Evolutionary conservation across 2,329 filamentous ascomycete species (phyloP).

Genomic region (Nannizzia gypsea): DNA sequence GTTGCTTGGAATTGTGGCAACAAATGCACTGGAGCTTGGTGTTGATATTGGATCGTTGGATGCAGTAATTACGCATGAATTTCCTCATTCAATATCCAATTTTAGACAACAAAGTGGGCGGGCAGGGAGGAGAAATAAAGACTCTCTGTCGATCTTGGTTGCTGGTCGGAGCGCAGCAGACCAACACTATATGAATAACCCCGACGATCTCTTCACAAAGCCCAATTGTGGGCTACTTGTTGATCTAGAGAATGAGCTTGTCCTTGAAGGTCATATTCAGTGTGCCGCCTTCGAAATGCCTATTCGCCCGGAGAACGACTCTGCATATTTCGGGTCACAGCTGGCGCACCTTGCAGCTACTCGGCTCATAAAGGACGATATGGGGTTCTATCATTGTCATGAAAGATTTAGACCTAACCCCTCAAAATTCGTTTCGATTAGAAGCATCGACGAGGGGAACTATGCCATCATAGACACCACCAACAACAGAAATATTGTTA

Average conservation of each 20-base stretch:
- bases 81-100: constrained; percentile 92
- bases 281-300: constrained; percentile 95
- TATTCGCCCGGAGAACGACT: constrained; percentile 64
- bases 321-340: constrained; percentile 64
- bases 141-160: constrained; percentile 79
- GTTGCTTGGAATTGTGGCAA: constrained; percentile 84
- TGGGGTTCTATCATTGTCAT: constrained; percentile 83
- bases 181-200: constrained; percentile 95
- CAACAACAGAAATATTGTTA: constrained; percentile 65
- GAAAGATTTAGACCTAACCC: constrained; percentile 77
- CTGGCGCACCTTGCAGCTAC: constrained; percentile 60
- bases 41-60: constrained; percentile 92
- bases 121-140: constrained; percentile 82
- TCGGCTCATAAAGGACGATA: constrained; percentile 58
- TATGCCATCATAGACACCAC: constrained; percentile 85
- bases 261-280: constrained; percentile 86
- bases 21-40: constrained; percentile 81
- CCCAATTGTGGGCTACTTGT: constrained; percentile 83
- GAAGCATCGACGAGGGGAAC: constrained; percentile 81
- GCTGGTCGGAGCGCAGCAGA: constrained; percentile 84
- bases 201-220: constrained; percentile 78
- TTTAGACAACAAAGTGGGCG: constrained; percentile 87
- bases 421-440: constrained; percentile 71
- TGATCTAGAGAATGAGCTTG: constrained; percentile 81
- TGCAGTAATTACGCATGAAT: constrained; percentile 85